Conservation (phyloP, 1,139 yeast genomes). For the Candida smagusa region DNA sequence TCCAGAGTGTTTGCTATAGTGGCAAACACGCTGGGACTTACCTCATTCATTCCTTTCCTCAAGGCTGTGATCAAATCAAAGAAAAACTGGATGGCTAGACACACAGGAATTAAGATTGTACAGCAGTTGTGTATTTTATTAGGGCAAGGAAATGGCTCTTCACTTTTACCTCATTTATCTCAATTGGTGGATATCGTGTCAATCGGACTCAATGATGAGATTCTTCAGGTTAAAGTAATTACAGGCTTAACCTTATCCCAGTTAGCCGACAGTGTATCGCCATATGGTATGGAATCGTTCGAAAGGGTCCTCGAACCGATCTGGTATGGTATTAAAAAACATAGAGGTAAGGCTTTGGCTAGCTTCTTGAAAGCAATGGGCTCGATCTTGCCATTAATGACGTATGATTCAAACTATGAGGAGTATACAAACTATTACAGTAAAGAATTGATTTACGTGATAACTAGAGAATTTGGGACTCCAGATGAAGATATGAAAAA, state of each 20-base stretch:
- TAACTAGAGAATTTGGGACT: slow-evolving; percentile 70
- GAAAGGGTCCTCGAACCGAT: slow-evolving; percentile 68
- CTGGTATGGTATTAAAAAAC: slow-evolving; percentile 76
- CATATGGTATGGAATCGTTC: slow-evolving; percentile 90
- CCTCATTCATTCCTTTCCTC: slow-evolving; percentile 70
- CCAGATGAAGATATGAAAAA: slow-evolving; percentile 90
- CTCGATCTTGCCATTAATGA: slow-evolving; percentile 80
- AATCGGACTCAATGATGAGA: slow-evolving; percentile 68
- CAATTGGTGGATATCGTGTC: slow-evolving; percentile 61
- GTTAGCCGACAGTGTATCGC: slow-evolving; percentile 81
- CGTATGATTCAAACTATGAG: slow-evolving; percentile 44
- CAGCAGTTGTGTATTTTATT: slow-evolving; percentile 70
- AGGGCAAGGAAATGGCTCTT: slow-evolving; percentile 60
- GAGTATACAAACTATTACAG: slow-evolving; percentile 82
- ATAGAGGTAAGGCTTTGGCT: slow-evolving; percentile 76
- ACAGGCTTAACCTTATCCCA: slow-evolving; percentile 73
- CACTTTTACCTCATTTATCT: slow-evolving; percentile 67
- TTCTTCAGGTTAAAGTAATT: slow-evolving; percentile 60
- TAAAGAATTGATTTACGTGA: slow-evolving; percentile 62
- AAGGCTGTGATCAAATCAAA: slow-evolving; percentile 79
- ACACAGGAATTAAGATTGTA: slow-evolving; percentile 76
- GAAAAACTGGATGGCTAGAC: slow-evolving; percentile 82
- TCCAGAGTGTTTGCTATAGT: slow-evolving; percentile 83
- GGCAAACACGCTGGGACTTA: slow-evolving; percentile 76
- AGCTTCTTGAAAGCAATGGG: slow-evolving; percentile 80